Conservation (phyloP, 441 rosid species). For the Brassica hybrid region DNA sequence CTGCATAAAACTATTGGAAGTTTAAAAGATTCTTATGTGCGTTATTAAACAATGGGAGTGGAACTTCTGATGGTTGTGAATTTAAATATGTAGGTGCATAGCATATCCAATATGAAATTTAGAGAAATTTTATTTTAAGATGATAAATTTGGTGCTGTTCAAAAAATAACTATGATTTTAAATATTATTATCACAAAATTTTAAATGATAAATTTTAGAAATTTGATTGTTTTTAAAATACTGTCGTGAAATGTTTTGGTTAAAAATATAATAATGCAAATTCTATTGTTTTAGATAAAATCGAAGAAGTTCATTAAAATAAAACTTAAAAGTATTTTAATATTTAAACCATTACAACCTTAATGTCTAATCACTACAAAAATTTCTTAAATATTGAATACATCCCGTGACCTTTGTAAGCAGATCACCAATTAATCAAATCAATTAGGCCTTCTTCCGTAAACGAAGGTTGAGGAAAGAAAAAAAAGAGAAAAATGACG, state of each 20-base stretch:
- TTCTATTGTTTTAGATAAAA: too few relatives aligned
- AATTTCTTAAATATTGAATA: background rate
- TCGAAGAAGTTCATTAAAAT: too few relatives aligned
- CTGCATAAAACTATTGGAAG: background rate
- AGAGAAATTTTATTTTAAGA: background rate
- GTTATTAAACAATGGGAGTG: too few relatives aligned
- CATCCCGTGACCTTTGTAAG: constrained; percentile 21
- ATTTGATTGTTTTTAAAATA: too few relatives aligned
- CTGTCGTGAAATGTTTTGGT: background rate
- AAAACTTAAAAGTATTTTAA: too few relatives aligned
- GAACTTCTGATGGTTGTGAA: background rate
- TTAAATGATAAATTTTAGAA: background rate
- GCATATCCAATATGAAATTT: background rate
- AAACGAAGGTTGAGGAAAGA: constrained; percentile 5
- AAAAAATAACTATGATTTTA: too few relatives aligned
- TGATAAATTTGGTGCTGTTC: background rate
- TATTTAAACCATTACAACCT: too few relatives aligned
- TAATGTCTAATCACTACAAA: too few relatives aligned
- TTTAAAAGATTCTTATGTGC: background rate
- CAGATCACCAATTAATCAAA: background rate
- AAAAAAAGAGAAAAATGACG: constrained; percentile 68
- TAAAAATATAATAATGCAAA: too few relatives aligned
- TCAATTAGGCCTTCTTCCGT: constrained; percentile 9
- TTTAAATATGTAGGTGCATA: background rate
- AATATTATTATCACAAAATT: too few relatives aligned